Percentiles rank a stretch among this genome's conserved stretches.
Conservation (phyloP, 2,329 filamentous ascomycete species). For the Mariannaea sp. region DNA sequence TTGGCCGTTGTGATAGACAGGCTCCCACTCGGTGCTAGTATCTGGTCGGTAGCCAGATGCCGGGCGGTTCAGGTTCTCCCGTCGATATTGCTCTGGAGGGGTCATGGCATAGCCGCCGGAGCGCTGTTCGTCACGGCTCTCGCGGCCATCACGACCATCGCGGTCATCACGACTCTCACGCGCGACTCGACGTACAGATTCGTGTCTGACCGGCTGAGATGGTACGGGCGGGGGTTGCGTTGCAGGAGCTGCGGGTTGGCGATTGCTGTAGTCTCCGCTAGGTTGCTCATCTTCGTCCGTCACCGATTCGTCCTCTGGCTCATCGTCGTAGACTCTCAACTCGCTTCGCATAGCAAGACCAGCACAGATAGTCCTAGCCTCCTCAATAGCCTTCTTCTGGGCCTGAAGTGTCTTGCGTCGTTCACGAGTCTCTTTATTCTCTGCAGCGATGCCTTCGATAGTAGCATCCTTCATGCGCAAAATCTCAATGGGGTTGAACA, state of each 20-base stretch:
- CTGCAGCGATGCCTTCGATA: conserved; percentile 56
- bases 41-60: conserved; percentile 7
- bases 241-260: conserved; percentile 27
- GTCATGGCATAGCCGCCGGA: conserved; percentile 26
- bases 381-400: conserved; percentile 56
- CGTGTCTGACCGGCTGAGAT: conserved; percentile 21
- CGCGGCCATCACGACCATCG: conserved; percentile 32
- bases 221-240: conserved; percentile 14
- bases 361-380: conserved; percentile 55
- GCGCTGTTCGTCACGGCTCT: conserved; percentile 32
- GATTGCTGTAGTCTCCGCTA: conserved; percentile 20
- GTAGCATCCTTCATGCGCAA: conserved; percentile 50
- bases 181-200: conserved; percentile 28
- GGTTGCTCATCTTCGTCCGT: conserved; percentile 41
- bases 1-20: conserved; percentile 35
- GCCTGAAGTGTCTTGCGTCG: conserved; percentile 52
- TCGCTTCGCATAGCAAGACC: conserved; percentile 58
- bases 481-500: conserved; percentile 59
- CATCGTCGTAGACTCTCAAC: conserved; percentile 47
- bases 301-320: conserved; percentile 39
- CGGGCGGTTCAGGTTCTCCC: conserved; percentile 6
- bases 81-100: conserved; percentile 12
- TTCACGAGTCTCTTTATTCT: conserved; percentile 59
- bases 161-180: conserved; percentile 35
- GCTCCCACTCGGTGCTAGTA: conserved; percentile 38